Percentiles rank a stretch among this genome's conserved stretches.
Evolutionary conservation across 108 stramenopile species (phyloP).

Genomic region (Stephanodiscus triporus): DNA sequence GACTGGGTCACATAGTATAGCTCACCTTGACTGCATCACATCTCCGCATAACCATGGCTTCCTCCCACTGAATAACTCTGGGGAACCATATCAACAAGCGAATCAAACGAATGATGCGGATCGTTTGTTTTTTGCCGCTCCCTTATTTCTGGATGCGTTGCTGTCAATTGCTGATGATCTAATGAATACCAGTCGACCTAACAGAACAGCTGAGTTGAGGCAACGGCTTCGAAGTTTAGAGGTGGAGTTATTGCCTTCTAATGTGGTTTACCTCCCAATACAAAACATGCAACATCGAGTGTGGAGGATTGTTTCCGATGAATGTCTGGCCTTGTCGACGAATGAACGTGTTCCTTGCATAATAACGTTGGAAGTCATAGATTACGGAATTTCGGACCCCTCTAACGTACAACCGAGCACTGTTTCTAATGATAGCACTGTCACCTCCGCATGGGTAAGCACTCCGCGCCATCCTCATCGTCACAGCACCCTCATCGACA

Average conservation of each 20-base stretch:
- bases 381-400: slow-evolving; percentile 40
- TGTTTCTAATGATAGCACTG: slow-evolving; percentile 22
- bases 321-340: slow-evolving; percentile 87
- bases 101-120: slow-evolving; percentile 31
- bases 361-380: slow-evolving; percentile 89
- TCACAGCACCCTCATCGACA: slow-evolving; percentile 68
- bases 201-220: slow-evolving; percentile 61
- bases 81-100: slow-evolving; percentile 42
- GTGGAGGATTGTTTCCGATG: slow-evolving; percentile 83
- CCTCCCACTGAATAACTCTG: slow-evolving; percentile 54
- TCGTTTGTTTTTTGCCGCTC: slow-evolving; percentile 69
- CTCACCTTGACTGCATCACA: slow-evolving; percentile 64
- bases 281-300: slow-evolving; percentile 77
- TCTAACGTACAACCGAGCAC: slow-evolving; percentile 10
- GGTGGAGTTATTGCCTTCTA: slow-evolving; percentile 75
- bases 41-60: slow-evolving; percentile 64
- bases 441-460: slow-evolving; percentile 31
- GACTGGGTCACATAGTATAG: slow-evolving; percentile 57
- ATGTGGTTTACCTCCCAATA: slow-evolving; percentile 86
- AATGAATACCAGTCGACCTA: slow-evolving; percentile 55
- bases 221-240: slow-evolving; percentile 65
- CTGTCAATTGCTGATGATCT: slow-evolving; percentile 75
- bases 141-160: slow-evolving; percentile 81
- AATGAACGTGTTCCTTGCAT: slow-evolving; percentile 96
- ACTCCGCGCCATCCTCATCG: slow-evolving; percentile 71